Evolutionary conservation across 2,329 filamentous ascomycete species (phyloP).

Genomic region (Fusarium sp.): DNA sequence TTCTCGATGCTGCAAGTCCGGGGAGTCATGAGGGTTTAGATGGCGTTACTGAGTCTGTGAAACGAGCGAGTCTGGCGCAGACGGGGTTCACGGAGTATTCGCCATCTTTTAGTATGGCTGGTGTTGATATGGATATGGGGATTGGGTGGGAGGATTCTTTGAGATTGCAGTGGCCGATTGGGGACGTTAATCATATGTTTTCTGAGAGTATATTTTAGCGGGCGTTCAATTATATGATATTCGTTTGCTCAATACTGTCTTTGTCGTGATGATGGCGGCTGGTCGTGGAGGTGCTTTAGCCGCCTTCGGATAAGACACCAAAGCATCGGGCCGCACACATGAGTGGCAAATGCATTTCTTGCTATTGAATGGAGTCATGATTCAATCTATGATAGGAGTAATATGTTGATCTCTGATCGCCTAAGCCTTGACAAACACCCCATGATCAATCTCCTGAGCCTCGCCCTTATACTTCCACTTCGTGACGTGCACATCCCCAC

Average conservation of each 20-base stretch:
- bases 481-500: slow-evolving; percentile 9
- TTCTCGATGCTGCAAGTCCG: slow-evolving; percentile 4
- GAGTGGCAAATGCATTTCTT: neutral
- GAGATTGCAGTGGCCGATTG: slow-evolving; percentile 26
- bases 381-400: neutral
- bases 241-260: neutral
- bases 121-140: slow-evolving; percentile 26
- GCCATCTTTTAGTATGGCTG: slow-evolving; percentile 3
- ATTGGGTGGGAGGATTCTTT: slow-evolving; percentile 30
- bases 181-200: slow-evolving; percentile 34
- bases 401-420: neutral
- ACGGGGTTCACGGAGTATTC: slow-evolving; percentile 11
- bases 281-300: neutral
- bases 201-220: slow-evolving; percentile 27
- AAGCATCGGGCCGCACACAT: neutral
- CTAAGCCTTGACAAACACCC: slow-evolving; percentile 2
- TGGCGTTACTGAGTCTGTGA: slow-evolving; percentile 16
- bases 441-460: slow-evolving; percentile 20
- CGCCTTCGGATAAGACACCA: neutral
- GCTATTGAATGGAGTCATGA: neutral
- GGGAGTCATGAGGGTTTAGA: slow-evolving; percentile 15
- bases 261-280: neutral
- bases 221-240: neutral
- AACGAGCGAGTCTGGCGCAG: slow-evolving; percentile 10
- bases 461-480: slow-evolving; percentile 19